phyloP scores from a whole-genome alignment of 2,329 filamentous ascomycete genomes.

The Scleromitrula shiraiana region DNA sequence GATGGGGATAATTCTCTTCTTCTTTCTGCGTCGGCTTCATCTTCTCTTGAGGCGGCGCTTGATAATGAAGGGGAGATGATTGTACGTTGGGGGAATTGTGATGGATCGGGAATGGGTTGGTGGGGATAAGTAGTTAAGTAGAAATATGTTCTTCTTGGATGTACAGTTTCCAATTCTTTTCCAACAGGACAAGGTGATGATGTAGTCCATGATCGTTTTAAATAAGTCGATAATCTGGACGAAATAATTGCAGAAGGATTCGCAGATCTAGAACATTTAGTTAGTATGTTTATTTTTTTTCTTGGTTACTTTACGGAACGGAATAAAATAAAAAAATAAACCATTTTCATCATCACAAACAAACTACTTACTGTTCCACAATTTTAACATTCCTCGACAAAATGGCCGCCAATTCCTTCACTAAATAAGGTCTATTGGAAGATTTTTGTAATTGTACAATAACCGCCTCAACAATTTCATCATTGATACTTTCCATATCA shows the following conservation, averaged over 20 bases:
- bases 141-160: slow-evolving; percentile 93
- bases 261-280: slow-evolving; percentile 74
- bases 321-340: no score
- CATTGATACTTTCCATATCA: slow-evolving; percentile 77
- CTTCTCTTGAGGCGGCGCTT: slow-evolving; percentile 56
- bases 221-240: slow-evolving; percentile 79
- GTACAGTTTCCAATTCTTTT: slow-evolving; percentile 86
- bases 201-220: slow-evolving; percentile 78
- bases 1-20: slow-evolving; percentile 73
- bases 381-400: slow-evolving; percentile 69
- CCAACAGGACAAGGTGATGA: slow-evolving; percentile 76
- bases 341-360: no score
- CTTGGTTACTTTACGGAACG: slow-evolving; percentile 17
- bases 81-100: slow-evolving; percentile 44
- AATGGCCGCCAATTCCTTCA: slow-evolving; percentile 83
- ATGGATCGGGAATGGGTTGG: slow-evolving; percentile 67
- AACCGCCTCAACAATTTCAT: slow-evolving; percentile 89
- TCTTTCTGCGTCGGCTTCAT: slow-evolving; percentile 62
- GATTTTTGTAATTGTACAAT: slow-evolving; percentile 84
- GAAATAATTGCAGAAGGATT: slow-evolving; percentile 95
- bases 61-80: slow-evolving; percentile 83
- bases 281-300: slow-evolving; percentile 26
- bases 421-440: slow-evolving; percentile 84
- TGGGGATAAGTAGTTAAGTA: slow-evolving; percentile 85
- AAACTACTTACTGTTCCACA: slow-evolving; percentile 75